Base-by-base conservation (phyloP, 2,329 filamentous ascomycete species). In the Aphanoascus verrucosus region DNA sequence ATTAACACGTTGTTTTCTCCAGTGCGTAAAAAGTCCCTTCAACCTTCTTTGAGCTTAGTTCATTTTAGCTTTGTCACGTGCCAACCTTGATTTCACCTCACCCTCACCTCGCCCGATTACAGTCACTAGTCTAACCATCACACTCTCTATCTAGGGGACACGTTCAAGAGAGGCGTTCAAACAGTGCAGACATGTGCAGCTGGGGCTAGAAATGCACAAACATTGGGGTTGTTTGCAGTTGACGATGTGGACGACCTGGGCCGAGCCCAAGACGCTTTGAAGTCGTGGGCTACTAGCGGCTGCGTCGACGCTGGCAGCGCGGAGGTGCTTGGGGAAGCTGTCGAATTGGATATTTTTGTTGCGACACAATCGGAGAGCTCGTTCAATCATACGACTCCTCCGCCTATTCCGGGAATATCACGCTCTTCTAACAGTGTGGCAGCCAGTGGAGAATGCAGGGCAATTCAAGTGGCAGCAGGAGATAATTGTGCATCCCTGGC, bases 341-440 rank as follows among this genome's bases (percentile, higher is more conserved):
- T 7, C 60, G 62, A 0, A 64, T 63, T 8, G 64, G 71, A 54
- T 59, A 60, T 19, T 66, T 71, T 8, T 73, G 69, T 57, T 73
- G 70, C 54, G n/a, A n/a, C n/a, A n/a, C n/a, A n/a, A n/a, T n/a
- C n/a, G n/a, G n/a, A n/a, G n/a, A n/a, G n/a, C n/a, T n/a, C n/a
- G n/a, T n/a, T n/a, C n/a, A n/a, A n/a, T n/a, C n/a, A n/a, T n/a
- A n/a, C n/a, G n/a, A 11, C 41, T 23, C 20, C 17, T 9, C 3
- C 15, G 23, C 41, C 17, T 15, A 43, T 9, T 23, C 17, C n/a
- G n/a, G n/a, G n/a, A n/a, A n/a, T n/a, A n/a, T n/a, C n/a, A n/a
- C n/a, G 14, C 17, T 57, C 69, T 28, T 69, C 69, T 0, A 64
- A 68, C 46, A n/a, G n/a, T 38, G 11, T 35, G 8, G 46, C 46